These are phyloP conservation scores for Penicillium brevicompactum DNA, from an alignment of 2,329 filamentous ascomycete species.

Conservation along the genomic window DNA sequence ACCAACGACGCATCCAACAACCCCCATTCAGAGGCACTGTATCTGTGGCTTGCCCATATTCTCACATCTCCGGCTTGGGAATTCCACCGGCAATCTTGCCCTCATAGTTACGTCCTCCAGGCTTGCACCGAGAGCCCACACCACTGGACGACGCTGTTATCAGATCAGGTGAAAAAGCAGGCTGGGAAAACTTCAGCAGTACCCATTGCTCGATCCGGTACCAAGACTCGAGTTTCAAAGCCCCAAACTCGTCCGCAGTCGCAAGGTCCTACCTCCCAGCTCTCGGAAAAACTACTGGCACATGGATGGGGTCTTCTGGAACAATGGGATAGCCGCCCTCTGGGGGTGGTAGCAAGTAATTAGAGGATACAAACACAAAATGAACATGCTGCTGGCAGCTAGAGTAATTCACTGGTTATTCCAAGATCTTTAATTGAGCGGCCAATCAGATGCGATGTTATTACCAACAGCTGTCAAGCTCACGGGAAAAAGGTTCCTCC, in stretches of 20 bases:
- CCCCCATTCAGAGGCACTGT: conserved; percentile 46
- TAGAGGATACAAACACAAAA: conserved; percentile 12
- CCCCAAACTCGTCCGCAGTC: conserved; percentile 2
- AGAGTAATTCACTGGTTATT: not conserved
- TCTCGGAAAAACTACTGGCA: conserved; percentile 24
- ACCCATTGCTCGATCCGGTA: not conserved
- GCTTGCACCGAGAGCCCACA: conserved; percentile 36
- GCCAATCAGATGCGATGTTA: conserved; percentile 11
- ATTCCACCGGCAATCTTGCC: conserved; percentile 28
- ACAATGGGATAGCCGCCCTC: conserved; percentile 36
- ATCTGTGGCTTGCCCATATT: conserved; percentile 54
- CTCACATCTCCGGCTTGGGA: conserved; percentile 43
- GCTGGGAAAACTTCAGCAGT: not conserved
- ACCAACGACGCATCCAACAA: conserved; percentile 26
- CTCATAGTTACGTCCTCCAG: conserved; percentile 35
- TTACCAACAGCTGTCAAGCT: conserved; percentile 8
- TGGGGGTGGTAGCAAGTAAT: conserved; percentile 30
- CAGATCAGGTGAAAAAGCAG: conserved; percentile 18
- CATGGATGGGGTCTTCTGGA: conserved; percentile 34
- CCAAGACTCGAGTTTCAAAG: conserved; percentile 3
- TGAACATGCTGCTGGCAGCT: conserved; percentile 25
- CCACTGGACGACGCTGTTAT: conserved; percentile 33
- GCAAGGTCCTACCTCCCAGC: conserved; percentile 5
- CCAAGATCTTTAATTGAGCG: not conserved
- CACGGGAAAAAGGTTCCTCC: conserved; percentile 11